Conservation (phyloP, 345 rosid genomes). For the Brassica cretica region DNA sequence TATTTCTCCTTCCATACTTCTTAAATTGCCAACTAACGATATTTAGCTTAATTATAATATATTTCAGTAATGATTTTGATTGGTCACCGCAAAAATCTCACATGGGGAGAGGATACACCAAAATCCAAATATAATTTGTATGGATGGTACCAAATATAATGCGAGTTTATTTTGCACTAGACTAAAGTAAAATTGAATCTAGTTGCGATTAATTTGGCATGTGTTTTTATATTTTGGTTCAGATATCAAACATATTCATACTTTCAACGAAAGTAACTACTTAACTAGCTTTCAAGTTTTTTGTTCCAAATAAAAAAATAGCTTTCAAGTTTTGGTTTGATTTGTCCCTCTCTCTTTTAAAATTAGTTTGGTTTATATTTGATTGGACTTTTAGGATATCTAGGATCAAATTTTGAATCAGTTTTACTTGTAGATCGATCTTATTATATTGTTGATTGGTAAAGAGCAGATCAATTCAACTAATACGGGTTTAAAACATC, state of each 20-base stretch:
- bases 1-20: slow-evolving; percentile 8
- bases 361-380: neutral
- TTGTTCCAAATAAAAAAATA: no score
- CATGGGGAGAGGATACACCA: slow-evolving; percentile 14
- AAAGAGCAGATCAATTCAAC: neutral
- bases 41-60: slow-evolving; percentile 7
- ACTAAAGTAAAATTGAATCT: neutral
- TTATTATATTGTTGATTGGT: neutral
- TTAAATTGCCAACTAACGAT: neutral
- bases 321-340: neutral
- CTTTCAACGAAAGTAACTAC: neutral
- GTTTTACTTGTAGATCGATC: neutral
- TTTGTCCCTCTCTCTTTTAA: neutral
- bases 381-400: neutral
- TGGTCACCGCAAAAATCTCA: slow-evolving; percentile 13
- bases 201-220: neutral
- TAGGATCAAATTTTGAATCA: neutral
- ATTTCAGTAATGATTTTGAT: slow-evolving; percentile 18
- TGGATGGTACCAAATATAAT: neutral
- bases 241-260: neutral
- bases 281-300: neutral
- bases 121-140: slow-evolving; percentile 10
- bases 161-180: neutral
- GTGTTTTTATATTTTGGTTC: neutral
- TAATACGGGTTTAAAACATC: neutral